These are phyloP conservation scores for Apiotrichum mycotoxinovorans DNA, from an alignment of 1,284 basidiomycete genomes.

Conservation along the genomic window DNA sequence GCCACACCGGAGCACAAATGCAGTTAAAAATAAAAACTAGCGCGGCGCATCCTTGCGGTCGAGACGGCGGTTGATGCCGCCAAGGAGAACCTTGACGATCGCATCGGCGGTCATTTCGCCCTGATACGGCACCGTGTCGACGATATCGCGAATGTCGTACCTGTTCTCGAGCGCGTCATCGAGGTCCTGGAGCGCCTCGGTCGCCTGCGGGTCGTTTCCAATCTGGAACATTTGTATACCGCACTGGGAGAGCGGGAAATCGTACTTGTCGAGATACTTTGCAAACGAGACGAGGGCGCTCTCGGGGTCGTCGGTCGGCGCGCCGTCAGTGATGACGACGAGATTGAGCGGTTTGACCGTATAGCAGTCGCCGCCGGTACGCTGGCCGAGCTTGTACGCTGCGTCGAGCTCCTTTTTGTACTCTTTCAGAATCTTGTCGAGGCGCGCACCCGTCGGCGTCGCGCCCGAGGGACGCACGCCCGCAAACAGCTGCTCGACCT, in stretches of 20 bases:
- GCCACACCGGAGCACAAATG: no score
- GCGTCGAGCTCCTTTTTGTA: slow-evolving; percentile 39
- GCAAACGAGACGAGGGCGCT: slow-evolving; percentile 31
- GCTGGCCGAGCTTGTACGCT: slow-evolving; percentile 1
- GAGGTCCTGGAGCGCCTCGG: slow-evolving; percentile 35
- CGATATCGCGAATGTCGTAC: slow-evolving; percentile 41
- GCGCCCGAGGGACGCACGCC: slow-evolving; percentile 38
- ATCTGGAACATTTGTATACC: slow-evolving; percentile 51
- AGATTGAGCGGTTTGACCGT: slow-evolving; percentile 42
- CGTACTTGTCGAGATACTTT: slow-evolving; percentile 40
- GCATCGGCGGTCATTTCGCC: slow-evolving; percentile 30
- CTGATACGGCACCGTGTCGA: slow-evolving; percentile 41
- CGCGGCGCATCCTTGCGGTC: slow-evolving; percentile 16
- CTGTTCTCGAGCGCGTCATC: slow-evolving; percentile 37
- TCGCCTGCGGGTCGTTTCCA: slow-evolving; percentile 34
- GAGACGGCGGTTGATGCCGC: slow-evolving; percentile 39
- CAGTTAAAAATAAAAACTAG: no score
- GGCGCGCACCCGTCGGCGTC: slow-evolving; percentile 38
- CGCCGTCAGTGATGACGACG: slow-evolving; percentile 40
- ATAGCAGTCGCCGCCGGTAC: slow-evolving; percentile 8
- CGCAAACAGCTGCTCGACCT: slow-evolving; percentile 43
- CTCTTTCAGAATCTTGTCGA: slow-evolving; percentile 39
- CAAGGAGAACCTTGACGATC: slow-evolving; percentile 42
- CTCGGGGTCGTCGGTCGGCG: slow-evolving; percentile 37
- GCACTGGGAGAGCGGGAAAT: slow-evolving; percentile 46